These are phyloP conservation scores for Dujonia santamariae DNA, from an alignment of 1,139 yeast species.

Conservation along the genomic window DNA sequence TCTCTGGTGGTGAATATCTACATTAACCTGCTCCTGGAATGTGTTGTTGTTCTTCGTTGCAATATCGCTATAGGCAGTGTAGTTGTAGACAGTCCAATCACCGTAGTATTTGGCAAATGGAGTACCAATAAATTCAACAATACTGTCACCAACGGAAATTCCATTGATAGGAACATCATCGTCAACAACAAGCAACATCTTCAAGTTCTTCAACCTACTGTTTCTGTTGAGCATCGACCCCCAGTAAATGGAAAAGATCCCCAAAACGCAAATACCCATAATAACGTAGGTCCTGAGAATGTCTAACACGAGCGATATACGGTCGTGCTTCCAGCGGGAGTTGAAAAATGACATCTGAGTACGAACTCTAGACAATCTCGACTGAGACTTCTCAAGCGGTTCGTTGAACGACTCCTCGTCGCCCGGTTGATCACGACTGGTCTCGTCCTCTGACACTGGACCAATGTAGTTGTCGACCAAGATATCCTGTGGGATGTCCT, in stretches of 20 bases:
- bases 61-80: constrained; percentile 12
- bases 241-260: constrained; percentile 41
- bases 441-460: too few relatives aligned
- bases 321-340: constrained; percentile 17
- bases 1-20: constrained; percentile 41
- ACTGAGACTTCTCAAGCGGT: constrained; percentile 12
- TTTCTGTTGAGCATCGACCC: constrained; percentile 36
- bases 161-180: constrained; percentile 28
- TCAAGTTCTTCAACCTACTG: constrained; percentile 27
- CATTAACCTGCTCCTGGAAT: constrained; percentile 25
- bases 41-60: constrained; percentile 17
- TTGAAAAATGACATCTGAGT: constrained; percentile 25
- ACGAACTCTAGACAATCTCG: constrained; percentile 16
- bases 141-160: constrained; percentile 27
- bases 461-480: too few relatives aligned
- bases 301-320: constrained; percentile 17
- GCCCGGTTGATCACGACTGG: too few relatives aligned
- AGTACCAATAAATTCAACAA: constrained; percentile 17
- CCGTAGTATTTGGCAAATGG: constrained; percentile 18
- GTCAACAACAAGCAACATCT: constrained; percentile 40
- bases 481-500: not conserved
- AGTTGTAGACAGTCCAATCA: constrained; percentile 19
- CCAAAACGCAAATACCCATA: constrained; percentile 30
- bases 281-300: constrained; percentile 17
- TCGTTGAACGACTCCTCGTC: not conserved